phyloP scores from a whole-genome alignment of 768 basidiomycete genomes.

The Pisolithus albus region DNA sequence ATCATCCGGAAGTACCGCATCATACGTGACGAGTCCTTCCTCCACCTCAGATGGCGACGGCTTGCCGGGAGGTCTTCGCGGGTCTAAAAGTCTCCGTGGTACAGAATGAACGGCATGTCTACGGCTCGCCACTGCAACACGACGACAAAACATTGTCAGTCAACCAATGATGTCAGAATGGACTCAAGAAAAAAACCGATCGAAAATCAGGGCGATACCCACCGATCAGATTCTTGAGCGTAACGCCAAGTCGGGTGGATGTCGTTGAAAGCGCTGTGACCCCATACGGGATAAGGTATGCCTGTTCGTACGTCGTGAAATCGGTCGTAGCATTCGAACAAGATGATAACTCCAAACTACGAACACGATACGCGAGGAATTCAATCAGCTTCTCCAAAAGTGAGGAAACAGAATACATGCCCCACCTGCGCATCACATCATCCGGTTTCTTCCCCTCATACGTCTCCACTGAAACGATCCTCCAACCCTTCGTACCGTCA shows the following conservation, averaged over 20 bases:
- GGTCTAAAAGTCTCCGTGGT: slow-evolving; percentile 69
- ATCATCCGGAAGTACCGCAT: slow-evolving; percentile 71
- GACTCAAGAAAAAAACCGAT: neutral
- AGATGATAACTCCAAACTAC: slow-evolving; percentile 49
- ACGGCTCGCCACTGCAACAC: slow-evolving; percentile 60
- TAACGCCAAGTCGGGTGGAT: slow-evolving; percentile 82
- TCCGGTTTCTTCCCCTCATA: slow-evolving; percentile 72
- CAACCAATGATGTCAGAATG: neutral
- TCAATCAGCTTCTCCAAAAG: neutral
- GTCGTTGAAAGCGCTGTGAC: slow-evolving; percentile 70
- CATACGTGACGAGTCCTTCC: slow-evolving; percentile 81
- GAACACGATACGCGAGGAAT: neutral
- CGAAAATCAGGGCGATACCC: slow-evolving; percentile 17
- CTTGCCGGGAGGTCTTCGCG: slow-evolving; percentile 74
- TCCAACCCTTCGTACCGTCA: slow-evolving; percentile 51
- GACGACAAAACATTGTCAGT: neutral
- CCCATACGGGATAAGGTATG: slow-evolving; percentile 62
- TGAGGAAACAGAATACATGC: neutral
- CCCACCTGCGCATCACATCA: slow-evolving; percentile 67
- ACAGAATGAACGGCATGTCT: slow-evolving; percentile 70
- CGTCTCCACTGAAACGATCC: slow-evolving; percentile 78
- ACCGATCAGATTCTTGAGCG: slow-evolving; percentile 84
- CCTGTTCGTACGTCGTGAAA: slow-evolving; percentile 56
- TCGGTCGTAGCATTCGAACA: slow-evolving; percentile 47
- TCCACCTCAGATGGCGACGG: slow-evolving; percentile 73